Base-by-base conservation (phyloP, 225 moss, liverwort and hornwort genomes). In the Marchantia paleacea region DNA sequence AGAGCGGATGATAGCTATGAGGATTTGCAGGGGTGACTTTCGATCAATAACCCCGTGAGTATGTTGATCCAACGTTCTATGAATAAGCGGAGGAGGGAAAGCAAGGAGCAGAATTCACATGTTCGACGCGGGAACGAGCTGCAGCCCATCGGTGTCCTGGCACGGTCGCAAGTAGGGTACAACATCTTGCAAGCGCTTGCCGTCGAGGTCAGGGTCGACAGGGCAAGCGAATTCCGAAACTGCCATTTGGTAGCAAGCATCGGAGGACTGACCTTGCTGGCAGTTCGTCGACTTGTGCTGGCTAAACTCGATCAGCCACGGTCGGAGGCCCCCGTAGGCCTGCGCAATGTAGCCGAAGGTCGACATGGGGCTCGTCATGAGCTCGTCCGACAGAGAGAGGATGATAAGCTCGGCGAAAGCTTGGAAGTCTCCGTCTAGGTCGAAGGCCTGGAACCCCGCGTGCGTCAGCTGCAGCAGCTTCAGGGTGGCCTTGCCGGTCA, bases 301-400 rank as follows among this genome's bases (percentile, higher is more conserved):
- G n/a, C 52, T 3, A 65, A 85, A 88, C 14, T 86, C 72, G 24
- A 88, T 54, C 58, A 88, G 58, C 88, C 83, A 88, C 11, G 86
- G 85, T 75, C 75, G 79, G 2, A 86, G 73, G 3, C 79, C 82
- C 14, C 84, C 88, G 11, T 77, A 84, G 4, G 81, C 83, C 71
- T 88, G 88, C 7, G 88, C 88, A 0, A 88, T 68, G 76, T 81
- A 77, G 52, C 88, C 88, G 55, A 79, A 88, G 11, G 88, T 88
- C 7, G 88, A 88, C 49, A 75, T 71, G 12, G 85, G 88, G n/a
- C 85, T 88, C 0, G 85, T 85, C 52, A 86, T 0, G 51, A 88
- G 11, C 28, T 81, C 81, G 66, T 88, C 82, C 7, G 78, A 81
- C 7, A 86, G 79, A 7, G 85, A 85, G n/a, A 88, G 75, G 26